Conservation (phyloP, 768 basidiomycete species). For the Leccinellum rugosiceps region DNA sequence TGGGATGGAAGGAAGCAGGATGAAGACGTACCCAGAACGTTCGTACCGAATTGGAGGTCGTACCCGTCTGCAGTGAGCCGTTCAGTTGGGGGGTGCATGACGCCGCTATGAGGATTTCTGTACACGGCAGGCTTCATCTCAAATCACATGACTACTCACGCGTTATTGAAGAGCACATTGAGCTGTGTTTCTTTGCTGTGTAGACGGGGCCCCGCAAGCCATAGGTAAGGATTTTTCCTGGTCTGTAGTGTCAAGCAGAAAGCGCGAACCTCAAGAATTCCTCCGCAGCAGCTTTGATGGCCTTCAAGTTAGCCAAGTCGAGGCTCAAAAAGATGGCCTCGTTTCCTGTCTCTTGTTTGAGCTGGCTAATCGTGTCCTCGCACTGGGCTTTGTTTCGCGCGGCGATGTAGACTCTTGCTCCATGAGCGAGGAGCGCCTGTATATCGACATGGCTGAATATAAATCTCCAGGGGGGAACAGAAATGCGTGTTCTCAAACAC, state of each 20-base stretch:
- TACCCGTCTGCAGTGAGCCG: conserved; percentile 45
- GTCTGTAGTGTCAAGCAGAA: neutral
- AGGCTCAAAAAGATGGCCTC: conserved; percentile 33
- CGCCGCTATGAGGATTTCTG: conserved; percentile 36
- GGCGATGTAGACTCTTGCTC: conserved; percentile 38
- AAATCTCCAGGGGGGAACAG: neutral
- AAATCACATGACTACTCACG: conserved; percentile 33
- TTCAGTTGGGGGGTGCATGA: conserved; percentile 43
- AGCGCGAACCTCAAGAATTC: conserved; percentile 25
- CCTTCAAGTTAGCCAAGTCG: conserved; percentile 35
- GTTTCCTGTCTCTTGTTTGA: conserved; percentile 33
- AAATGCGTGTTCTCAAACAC: neutral
- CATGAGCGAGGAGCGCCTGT: conserved; percentile 27
- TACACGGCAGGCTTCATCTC: conserved; percentile 10
- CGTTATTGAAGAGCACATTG: conserved; percentile 50
- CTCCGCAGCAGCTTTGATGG: conserved; percentile 34
- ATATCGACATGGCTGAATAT: neutral
- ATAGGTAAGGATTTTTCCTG: neutral
- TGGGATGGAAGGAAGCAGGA: neutral
- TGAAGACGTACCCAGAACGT: conserved; percentile 33
- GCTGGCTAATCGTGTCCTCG: conserved; percentile 27
- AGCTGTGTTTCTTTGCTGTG: conserved; percentile 42
- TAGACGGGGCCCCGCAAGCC: neutral
- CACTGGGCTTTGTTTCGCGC: conserved; percentile 24
- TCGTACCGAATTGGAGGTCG: conserved; percentile 32